Percentiles rank a stretch among this genome's conserved stretches.
These are phyloP conservation scores for Ulvella scutata DNA, from an alignment of 139 green algal genomes.

Conservation along the genomic window DNA sequence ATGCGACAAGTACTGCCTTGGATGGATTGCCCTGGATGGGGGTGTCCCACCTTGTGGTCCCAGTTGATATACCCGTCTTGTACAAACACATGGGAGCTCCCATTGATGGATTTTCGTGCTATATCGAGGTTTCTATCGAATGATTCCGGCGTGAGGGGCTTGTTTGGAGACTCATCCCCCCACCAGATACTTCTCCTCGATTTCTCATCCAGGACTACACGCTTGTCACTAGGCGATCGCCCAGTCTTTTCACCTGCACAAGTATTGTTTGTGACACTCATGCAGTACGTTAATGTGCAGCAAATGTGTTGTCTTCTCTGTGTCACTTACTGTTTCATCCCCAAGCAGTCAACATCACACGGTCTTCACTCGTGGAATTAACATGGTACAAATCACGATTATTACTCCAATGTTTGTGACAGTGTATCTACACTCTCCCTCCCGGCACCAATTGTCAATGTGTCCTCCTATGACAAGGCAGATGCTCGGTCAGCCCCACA, in stretches of 20 bases:
- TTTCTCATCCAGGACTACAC: conserved; percentile 62
- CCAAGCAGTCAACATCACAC: no score
- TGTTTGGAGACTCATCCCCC: conserved; percentile 45
- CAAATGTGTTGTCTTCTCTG: no score
- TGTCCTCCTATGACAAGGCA: no score
- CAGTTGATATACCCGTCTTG: conserved; percentile 79
- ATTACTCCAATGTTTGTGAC: no score
- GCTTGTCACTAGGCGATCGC: conserved; percentile 83
- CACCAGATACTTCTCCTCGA: conserved; percentile 76
- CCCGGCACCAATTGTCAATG: no score
- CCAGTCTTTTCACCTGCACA: conserved; percentile 69
- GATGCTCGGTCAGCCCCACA: no score
- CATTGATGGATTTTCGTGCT: conserved; percentile 82
- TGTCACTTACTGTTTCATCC: no score
- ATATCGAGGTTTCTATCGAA: conserved; percentile 72
- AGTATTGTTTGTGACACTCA: no score
- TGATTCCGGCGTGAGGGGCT: conserved; percentile 22
- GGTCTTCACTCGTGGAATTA: no score
- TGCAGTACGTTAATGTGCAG: no score
- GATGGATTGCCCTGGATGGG: neutral
- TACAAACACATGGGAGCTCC: conserved; percentile 58
- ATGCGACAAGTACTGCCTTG: neutral
- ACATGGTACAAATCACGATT: no score
- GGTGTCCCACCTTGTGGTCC: conserved; percentile 27
- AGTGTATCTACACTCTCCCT: no score